Evolutionary conservation across 306 rosid genomes (phyloP).

Genomic region (Macrotyloma uniflorum): DNA sequence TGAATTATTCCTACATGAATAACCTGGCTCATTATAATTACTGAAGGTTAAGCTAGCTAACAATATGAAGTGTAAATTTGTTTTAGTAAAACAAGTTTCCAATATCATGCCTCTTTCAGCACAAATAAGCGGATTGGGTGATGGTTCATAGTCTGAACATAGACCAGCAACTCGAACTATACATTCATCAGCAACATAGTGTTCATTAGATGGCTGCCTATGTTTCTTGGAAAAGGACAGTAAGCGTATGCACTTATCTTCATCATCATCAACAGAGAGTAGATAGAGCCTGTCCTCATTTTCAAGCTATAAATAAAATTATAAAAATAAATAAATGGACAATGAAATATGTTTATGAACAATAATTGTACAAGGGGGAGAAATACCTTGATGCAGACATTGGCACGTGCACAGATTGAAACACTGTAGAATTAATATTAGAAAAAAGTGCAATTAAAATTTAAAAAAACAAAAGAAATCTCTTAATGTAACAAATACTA

Average conservation of each 20-base stretch:
- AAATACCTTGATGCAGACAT: constrained; percentile 96
- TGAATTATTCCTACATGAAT: not conserved
- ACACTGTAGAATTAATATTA: constrained; percentile 61
- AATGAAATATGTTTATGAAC: constrained; percentile 8
- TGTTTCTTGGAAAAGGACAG: constrained; percentile 97
- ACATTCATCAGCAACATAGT: constrained; percentile 74
- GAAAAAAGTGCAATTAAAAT: constrained; percentile 15
- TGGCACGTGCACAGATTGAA: constrained; percentile 99
- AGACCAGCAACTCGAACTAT: constrained; percentile 57
- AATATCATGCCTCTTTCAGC: constrained; percentile 85
- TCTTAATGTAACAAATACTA: constrained; percentile 25
- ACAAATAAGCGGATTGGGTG: constrained; percentile 89
- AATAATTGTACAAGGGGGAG: constrained; percentile 25
- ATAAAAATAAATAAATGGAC: constrained; percentile 33
- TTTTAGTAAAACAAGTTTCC: constrained; percentile 5
- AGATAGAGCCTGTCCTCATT: constrained; percentile 94
- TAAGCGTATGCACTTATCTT: constrained; percentile 91
- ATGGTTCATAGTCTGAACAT: constrained; percentile 85
- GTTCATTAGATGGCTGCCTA: constrained; percentile 90
- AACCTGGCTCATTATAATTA: constrained; percentile 22
- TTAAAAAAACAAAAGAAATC: constrained; percentile 14
- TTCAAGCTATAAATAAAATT: constrained; percentile 69
- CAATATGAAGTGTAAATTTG: not conserved
- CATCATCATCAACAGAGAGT: constrained; percentile 92
- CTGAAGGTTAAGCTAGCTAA: constrained; percentile 30